phyloP scores from a whole-genome alignment of 768 basidiomycete species.

The Tricholoma hemisulphureum region DNA sequence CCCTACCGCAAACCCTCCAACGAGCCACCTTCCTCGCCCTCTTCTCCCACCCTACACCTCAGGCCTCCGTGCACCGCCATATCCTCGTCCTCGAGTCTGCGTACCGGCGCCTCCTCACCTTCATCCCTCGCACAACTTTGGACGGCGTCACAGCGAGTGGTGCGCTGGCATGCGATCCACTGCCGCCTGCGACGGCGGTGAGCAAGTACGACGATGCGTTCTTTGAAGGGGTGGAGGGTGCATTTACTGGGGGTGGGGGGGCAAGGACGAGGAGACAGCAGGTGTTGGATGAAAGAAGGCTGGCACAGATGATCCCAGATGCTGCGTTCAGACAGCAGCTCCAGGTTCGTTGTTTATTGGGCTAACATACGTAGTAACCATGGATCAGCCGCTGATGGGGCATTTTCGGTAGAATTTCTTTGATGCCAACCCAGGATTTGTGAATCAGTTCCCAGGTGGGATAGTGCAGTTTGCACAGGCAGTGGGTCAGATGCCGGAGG shows the following conservation, averaged over 20 bases:
- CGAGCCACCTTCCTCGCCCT: slow-evolving; percentile 34
- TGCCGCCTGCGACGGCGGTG: slow-evolving; percentile 66
- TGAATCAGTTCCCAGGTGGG: slow-evolving; percentile 61
- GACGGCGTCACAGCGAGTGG: slow-evolving; percentile 35
- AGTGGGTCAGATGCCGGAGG: slow-evolving; percentile 53
- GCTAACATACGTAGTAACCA: background rate
- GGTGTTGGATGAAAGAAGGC: slow-evolving; percentile 46
- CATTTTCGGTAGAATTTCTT: slow-evolving; percentile 43
- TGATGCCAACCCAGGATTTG: slow-evolving; percentile 54
- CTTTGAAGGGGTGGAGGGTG: slow-evolving; percentile 64
- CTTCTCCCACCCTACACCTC: slow-evolving; percentile 41
- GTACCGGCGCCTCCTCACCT: slow-evolving; percentile 60
- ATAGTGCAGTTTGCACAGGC: slow-evolving; percentile 63
- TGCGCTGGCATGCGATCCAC: slow-evolving; percentile 79
- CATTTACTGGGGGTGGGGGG: slow-evolving; percentile 28
- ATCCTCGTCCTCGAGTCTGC: slow-evolving; percentile 68
- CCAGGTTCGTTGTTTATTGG: slow-evolving; percentile 2
- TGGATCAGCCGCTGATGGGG: background rate
- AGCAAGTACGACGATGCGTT: slow-evolving; percentile 72
- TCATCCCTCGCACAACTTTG: slow-evolving; percentile 62
- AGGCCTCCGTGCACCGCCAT: slow-evolving; percentile 68
- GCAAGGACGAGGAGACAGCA: slow-evolving; percentile 41
- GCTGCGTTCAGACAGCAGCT: slow-evolving; percentile 55
- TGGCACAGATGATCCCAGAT: slow-evolving; percentile 61
- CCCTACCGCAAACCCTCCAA: slow-evolving; percentile 34